Conservation (phyloP, 257 asterid species). For the Solanum neorickii region DNA sequence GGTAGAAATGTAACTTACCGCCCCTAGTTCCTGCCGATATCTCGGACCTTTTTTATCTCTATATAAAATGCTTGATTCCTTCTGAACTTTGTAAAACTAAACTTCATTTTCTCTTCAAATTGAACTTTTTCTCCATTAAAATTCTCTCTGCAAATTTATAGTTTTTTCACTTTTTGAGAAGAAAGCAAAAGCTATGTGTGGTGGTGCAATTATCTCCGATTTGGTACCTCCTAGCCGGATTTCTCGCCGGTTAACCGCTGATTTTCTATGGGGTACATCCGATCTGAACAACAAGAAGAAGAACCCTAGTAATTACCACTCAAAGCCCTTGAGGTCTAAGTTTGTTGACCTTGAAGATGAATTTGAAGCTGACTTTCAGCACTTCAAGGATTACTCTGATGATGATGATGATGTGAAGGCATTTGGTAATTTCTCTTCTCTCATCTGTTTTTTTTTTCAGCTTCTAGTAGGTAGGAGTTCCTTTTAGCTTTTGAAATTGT, state of each 20-base stretch:
- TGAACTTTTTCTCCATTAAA: neutral
- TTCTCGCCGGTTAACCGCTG: conserved; percentile 65
- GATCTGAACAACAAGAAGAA: conserved; percentile 32
- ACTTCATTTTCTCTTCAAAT: neutral
- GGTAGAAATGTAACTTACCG: neutral
- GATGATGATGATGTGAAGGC: conserved; percentile 35
- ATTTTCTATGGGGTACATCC: conserved; percentile 69
- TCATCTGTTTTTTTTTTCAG: conserved; percentile 12
- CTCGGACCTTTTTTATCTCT: neutral
- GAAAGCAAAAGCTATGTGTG: conserved; percentile 44
- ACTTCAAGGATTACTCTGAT: conserved; percentile 49
- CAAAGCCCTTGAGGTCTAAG: conserved; percentile 52
- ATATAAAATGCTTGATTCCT: neutral
- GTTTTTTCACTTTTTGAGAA: neutral
- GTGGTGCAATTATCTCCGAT: conserved; percentile 82
- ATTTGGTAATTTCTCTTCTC: conserved; percentile 6
- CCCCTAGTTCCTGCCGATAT: neutral
- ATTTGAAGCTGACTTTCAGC: conserved; percentile 85
- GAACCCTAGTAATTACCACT: conserved; percentile 17
- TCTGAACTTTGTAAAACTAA: too few relatives aligned
- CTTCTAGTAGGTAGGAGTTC: neutral
- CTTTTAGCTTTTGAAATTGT: neutral
- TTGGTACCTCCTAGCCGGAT: conserved; percentile 40
- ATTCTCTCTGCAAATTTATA: neutral
- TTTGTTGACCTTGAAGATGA: conserved; percentile 44